Base-by-base conservation (phyloP, 257 asterid species). In the Jacaranda mimosifolia region DNA sequence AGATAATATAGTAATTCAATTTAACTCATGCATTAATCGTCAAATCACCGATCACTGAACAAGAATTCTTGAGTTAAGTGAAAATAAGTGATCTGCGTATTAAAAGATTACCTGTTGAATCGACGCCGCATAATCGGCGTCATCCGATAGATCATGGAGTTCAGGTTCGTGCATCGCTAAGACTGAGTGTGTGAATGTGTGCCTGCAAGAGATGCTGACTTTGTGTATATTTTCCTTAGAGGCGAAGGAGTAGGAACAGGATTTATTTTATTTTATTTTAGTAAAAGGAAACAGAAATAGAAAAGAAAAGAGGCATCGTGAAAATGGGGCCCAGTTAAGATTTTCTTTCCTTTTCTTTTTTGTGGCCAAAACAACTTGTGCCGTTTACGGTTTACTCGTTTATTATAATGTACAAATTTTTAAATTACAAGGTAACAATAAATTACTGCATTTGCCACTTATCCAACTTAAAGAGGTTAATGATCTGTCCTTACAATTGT, bases 101-200 rank as follows among this genome's bases (percentile, higher is more conserved):
- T 5, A 72, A 48, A 82, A 43, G 49, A 83, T 55, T 55, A 92
- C 98, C 84, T 91, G 97, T 77, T 90, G 92, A 77, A 88, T 80
- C 63, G 97, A 92, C 32, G 97, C 99, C 63, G 97, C 99, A 75
- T 95, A 95, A 79, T 95, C 97, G 76, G 91, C 93, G 65, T 95
- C 99, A 82, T 95, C 99, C 15, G 99, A 85, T 4, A 95, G 90
- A 84, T 95, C 98, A 81, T 86, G 82, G 64, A 84, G 80, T 60
- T 93, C 97, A 9, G 89, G 73, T 77, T 95, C 97, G 58, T 85
- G 89, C 99, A 95, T 95, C 83, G 75, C 81, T 67, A 51, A 46
- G 14, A n/a, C 63, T 66, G 56, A 46, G 26, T 45, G 75, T 35
- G 72, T 18, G 77, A 52, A 42, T 56, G 73, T 38, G 81, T 8